Evolutionary conservation across 1,139 yeast genomes (phyloP), one percentile per base, ranked within the genome.

Genomic region (Pichia sp.): DNA sequence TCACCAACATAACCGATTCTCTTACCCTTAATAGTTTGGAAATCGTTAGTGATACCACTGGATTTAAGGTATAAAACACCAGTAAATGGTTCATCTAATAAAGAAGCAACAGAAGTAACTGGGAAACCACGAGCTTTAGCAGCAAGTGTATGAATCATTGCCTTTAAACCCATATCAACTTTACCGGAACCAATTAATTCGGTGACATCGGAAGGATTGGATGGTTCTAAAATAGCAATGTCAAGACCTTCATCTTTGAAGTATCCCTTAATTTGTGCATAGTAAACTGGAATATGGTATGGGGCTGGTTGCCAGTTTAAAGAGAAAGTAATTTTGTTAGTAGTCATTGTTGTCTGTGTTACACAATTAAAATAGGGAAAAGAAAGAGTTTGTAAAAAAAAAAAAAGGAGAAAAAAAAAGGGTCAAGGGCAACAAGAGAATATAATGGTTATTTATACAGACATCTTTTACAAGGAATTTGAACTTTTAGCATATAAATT

Each of bases 71-170:
- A 74, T 46, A 74, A 63, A 33, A 74, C 66, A 28, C 79, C 80
- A 21, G 79, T 74, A 56, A 74, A 74, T 13, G 79, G 80, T 51
- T 74, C 80, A 50, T 74, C 79, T 49, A 74, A 64, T 38, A 74
- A 61, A 4, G 78, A 72, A 1, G 72, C 80, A 47, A 74, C 69
- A 10, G 79, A 71, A 22, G 78, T 74, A 23, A 74, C 78, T 20
- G 78, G 77, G 56, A 64, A 74, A 5, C 78, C 78, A 48, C 79
- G 66, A 15, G 80, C 80, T 55, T 73, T 74, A 18, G 78, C 78
- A 44, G 80, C 80, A 50, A 74, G 62, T 4, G 80, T 74, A 51
- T 74, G 80, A 49, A 74, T 74, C 80, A 74, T 74, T 33, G 80
- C 80, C 57, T 74, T 74, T 49, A 74, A 63, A 14, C 80, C 80